Percentiles rank a stretch among this genome's conserved stretches.
Conservation (phyloP, 768 basidiomycete species). For the Mycena polygramma region DNA sequence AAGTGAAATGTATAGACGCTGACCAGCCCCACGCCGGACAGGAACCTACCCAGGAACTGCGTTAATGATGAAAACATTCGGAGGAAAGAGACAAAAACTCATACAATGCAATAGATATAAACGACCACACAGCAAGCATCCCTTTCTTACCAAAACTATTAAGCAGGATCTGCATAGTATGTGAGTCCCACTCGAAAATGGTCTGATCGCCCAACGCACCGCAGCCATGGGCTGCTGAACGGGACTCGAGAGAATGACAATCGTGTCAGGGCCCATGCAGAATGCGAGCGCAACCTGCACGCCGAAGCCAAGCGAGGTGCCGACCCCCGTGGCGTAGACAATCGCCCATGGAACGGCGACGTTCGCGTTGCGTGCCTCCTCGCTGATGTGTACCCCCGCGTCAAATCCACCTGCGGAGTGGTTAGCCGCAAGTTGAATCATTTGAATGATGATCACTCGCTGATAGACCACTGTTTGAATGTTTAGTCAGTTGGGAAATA, state of each 20-base stretch:
- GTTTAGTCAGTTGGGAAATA: background rate
- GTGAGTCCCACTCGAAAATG: background rate
- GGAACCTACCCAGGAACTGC: background rate
- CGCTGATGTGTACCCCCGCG: conserved; percentile 49
- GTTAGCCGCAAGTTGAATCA: background rate
- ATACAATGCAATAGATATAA: conserved; percentile 64
- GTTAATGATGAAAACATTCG: background rate
- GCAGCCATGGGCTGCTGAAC: conserved; percentile 56
- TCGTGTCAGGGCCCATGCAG: conserved; percentile 67
- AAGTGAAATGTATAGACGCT: no score
- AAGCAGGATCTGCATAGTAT: conserved; percentile 51
- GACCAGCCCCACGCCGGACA: conserved; percentile 4
- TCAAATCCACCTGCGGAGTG: conserved; percentile 56
- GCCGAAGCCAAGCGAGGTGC: conserved; percentile 56
- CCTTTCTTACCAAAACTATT: conserved; percentile 63
- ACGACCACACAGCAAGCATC: conserved; percentile 66
- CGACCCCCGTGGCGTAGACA: conserved; percentile 58
- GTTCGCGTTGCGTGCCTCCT: conserved; percentile 65
- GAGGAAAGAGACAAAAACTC: conserved; percentile 35
- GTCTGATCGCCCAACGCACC: no score
- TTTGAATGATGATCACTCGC: background rate
- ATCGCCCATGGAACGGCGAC: conserved; percentile 72
- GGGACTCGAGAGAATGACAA: conserved; percentile 44
- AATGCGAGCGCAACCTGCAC: conserved; percentile 67
- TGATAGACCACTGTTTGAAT: conserved; percentile 13